Base-by-base conservation (phyloP, 306 rosid genomes). In the Castanopsis chinensis region DNA sequence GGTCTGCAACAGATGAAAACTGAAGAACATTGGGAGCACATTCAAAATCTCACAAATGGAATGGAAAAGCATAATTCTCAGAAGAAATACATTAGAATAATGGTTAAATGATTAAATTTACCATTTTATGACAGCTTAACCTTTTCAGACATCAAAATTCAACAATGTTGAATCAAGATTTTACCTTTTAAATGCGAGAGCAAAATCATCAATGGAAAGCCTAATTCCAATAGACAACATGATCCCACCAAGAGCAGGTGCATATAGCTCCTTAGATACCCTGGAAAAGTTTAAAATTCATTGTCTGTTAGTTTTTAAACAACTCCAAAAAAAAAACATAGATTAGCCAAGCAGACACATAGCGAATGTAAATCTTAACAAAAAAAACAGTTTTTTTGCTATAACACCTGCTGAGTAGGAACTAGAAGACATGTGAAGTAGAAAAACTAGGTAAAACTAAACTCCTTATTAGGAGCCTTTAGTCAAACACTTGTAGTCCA, bases 161-260 rank as follows among this genome's bases (percentile, higher is more conserved):
- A 72, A 18, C 57, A 17, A 53, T 43, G 65, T 17, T 55, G 33
- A 21, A 79, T 69, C 83, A 73, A 81, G 77, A 21, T 65, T 71
- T n/a, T 51, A 93, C 98, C 96, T 90, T 85, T 87, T 91, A 68
- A 91, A 78, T 61, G 99, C 99, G 82, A 95, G 90, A 77, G 99
- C 96, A 76, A 95, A 90, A 87, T 95, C 98, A 23, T 95, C 90
- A 3, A 91, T 1, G 51, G 99, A 95, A 76, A 95, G 97, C 82
- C 78, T 83, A 82, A 95, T 89, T 76, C 99, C 98, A 88, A 95
- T 93, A 41, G 99, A 95, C 70, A 95, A 82, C 99, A 95, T 95
- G 79, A 95, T 95, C 87, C 99, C 99, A 83, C 99, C 99, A 88
- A 95, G 98, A 61, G 99, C 94, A 77, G 98, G 99, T 49, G 99